phyloP scores from a whole-genome alignment of 2,329 filamentous ascomycete species.

The Acrocalymma vagum region DNA sequence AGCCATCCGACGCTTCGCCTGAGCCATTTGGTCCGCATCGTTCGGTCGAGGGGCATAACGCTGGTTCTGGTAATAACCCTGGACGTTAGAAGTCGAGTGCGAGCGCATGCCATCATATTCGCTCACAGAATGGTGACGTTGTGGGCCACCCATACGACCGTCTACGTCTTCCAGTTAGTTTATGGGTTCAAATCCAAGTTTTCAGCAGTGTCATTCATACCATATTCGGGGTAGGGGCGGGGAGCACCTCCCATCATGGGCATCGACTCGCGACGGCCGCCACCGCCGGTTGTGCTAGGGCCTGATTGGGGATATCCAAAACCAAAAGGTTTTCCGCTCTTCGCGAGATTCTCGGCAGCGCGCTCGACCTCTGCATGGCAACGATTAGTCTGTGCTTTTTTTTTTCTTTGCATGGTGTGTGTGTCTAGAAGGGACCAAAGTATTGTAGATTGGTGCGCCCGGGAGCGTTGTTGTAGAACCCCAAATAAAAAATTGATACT shows the following conservation, averaged over 20 bases:
- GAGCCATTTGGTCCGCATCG: constrained; percentile 98
- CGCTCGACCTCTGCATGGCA: constrained; percentile 84
- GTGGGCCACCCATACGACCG: constrained; percentile 71
- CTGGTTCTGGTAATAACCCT: constrained; percentile 94
- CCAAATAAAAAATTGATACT: background rate
- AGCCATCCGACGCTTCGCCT: constrained; percentile 98
- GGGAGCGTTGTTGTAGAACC: too few species aligned
- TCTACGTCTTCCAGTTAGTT: constrained; percentile 54
- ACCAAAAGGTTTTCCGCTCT: constrained; percentile 92
- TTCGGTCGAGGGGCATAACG: constrained; percentile 86
- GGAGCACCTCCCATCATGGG: constrained; percentile 67
- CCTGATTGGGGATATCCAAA: constrained; percentile 31
- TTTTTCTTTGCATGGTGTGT: constrained; percentile 1
- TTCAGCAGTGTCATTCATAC: constrained; percentile 50
- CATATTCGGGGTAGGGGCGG: constrained; percentile 66
- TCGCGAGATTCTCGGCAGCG: constrained; percentile 92
- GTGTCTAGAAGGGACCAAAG: background rate
- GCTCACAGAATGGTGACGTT: constrained; percentile 84
- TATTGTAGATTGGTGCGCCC: too few species aligned
- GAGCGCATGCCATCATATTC: constrained; percentile 82
- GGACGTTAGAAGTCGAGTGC: constrained; percentile 79
- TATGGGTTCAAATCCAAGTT: too few species aligned
- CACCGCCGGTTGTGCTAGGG: constrained; percentile 53
- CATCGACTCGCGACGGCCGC: constrained; percentile 83
- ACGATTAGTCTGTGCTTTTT: background rate